Base-by-base conservation (phyloP, 1,284 basidiomycete species). In the Naganishia albida region DNA sequence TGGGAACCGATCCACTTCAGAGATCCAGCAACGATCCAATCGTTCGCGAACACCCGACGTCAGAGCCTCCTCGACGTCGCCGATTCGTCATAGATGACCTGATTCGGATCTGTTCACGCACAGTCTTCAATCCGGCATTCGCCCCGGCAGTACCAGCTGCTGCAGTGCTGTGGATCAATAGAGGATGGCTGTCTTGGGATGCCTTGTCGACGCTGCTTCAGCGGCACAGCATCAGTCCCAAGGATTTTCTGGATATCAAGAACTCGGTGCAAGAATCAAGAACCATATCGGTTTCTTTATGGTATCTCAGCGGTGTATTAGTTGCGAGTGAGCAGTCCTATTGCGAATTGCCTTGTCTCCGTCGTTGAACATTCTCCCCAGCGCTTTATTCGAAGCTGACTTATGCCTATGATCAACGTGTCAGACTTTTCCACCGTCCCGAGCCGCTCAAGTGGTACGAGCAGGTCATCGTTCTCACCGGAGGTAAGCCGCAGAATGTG, bases 381-480 rank as follows among this genome's bases (percentile, higher is more conserved):
- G 57, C 57, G 38, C 30, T 60, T 2, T 48, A 50, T 8, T 60
- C 57, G 8, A 49, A 25, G 38, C 18, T 50, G 46, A 50, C 15
- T 25, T 60, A 60, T 38, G 57, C 57, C n/a, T 89, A 89, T 73
- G 82, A 88, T 65, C 91, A 90, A 73, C 87, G 88, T 73, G 84
- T 84, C 23, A 86, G 81, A 69, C 73, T 87, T 15, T 73, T 90
- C 23, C 86, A 85, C 68, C 81, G 83, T 3, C 86, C 87, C 1
- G 74, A 78, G 15, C 83, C 80, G 46, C 76, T 91, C 42, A 85
- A 90, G 71, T 94, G 91, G 91, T 84, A 84, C 40, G 86, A 91
- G 52, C 89, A 96, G 77, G 85, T 93, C 67, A 87, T 95, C 2
- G 81, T 96, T 28, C 83, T 97, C 63, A 96, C 93, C 12, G 93